Percentiles rank a stretch among this genome's conserved stretches.
Conservation (phyloP, 345 rosid species). For the Ceriops tagal region DNA sequence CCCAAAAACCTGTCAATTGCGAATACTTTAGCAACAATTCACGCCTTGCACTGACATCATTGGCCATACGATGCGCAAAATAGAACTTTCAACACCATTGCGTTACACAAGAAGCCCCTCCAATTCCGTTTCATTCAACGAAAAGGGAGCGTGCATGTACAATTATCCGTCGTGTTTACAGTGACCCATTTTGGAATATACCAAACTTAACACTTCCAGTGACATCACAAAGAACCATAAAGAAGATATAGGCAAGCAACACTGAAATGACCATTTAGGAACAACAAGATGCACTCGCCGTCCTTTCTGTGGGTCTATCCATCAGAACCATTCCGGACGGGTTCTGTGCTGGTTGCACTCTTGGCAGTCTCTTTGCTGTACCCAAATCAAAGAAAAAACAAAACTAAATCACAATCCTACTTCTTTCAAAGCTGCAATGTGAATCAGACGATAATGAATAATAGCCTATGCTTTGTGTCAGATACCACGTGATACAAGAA, state of each 20-base stretch:
- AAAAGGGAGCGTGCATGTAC: conserved; percentile 30
- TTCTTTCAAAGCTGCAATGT: too few relatives aligned
- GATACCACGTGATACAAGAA: too few relatives aligned
- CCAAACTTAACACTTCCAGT: conserved; percentile 5
- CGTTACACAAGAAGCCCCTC: conserved; percentile 28
- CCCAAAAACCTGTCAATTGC: too few relatives aligned
- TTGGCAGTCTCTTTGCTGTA: conserved; percentile 80
- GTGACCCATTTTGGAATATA: conserved; percentile 1
- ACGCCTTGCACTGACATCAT: too few relatives aligned
- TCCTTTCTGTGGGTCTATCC: conserved; percentile 70
- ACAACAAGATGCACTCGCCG: conserved; percentile 77
- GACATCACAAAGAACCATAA: conserved; percentile 20
- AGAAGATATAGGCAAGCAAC: conserved; percentile 23
- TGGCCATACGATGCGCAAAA: too few relatives aligned
- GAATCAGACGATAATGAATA: too few relatives aligned
- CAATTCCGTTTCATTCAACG: conserved; percentile 15
- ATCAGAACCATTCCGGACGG: conserved; percentile 88
- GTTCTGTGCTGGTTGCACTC: conserved; percentile 80
- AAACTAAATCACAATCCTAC: neutral
- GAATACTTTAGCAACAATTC: too few relatives aligned
- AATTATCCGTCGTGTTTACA: conserved; percentile 15
- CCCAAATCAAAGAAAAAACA: conserved; percentile 3
- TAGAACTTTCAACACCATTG: neutral
- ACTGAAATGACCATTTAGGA: conserved; percentile 28
- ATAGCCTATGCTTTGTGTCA: too few relatives aligned